Evolutionary conservation across 495 filamentous ascomycete species (phyloP), one percentile per base, ranked within the genome.

Genomic region (Hypoxylon lienhwacheense): DNA sequence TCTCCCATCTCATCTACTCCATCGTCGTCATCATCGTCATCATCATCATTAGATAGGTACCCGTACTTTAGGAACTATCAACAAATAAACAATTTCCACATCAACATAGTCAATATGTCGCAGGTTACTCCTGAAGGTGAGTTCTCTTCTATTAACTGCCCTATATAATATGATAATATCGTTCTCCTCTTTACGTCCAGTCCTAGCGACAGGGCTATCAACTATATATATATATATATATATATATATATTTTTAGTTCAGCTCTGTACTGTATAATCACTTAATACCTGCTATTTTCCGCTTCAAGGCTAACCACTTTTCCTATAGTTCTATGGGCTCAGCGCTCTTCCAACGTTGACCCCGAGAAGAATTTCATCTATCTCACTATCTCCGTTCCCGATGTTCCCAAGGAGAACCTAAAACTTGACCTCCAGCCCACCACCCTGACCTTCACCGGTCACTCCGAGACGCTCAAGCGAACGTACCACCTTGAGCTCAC

Each of bases 341-440:
- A 98, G 77, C 92, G 93, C 78, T 97, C 93, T 34, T 91, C 85
- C 70, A 75, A 67, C 52, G 73, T 77, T 54, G 95, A 97, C 15
- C 66, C 84, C 28, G 82, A 84, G 67, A 92, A 90, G 74, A 97
- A 97, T 76, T 85, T 88, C 77, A 77, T 97, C 77, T 93, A 88
- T 77, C 84, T 97, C 43, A 95, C 88, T 67, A 86, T 98, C 76
- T 81, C 82, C 63, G 87, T 88, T 25, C 77, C 90, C 55, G 92
- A 98, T 70, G 85, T 96, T 24, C 70, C 83, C 40, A 70, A 77
- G 55, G 67, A 75, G 20, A 83, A 84, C 48, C 73, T 91, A 57
- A 85, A 90, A 69, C 80, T 96, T 53, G 85, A 91, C 60, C 72
- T 97, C 60, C 86, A 89, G 71, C 71, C 90, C 39, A 87, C 78